A percentile compares a stretch with the other conserved stretches of the same genome.
phyloP scores from a whole-genome alignment of 2,329 filamentous ascomycete species.

The Coniochaeta prunicola region DNA sequence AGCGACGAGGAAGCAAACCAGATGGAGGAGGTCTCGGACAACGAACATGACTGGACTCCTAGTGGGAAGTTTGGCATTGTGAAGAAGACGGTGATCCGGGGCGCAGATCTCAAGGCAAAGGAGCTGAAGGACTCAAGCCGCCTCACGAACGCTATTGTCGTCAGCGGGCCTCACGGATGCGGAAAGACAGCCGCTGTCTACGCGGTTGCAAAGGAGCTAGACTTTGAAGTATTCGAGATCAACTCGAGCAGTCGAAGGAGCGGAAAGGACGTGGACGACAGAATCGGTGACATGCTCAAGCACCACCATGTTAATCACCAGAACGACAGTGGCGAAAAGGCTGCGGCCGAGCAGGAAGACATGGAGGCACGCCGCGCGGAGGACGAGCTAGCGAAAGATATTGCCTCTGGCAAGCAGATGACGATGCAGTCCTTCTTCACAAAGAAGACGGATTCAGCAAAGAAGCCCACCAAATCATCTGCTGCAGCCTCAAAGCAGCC shows the following conservation, averaged over 20 bases:
- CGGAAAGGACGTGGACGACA: slow-evolving; percentile 85
- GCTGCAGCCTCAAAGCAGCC: slow-evolving; percentile 1
- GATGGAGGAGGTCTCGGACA: slow-evolving; percentile 61
- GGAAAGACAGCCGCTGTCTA: slow-evolving; percentile 92
- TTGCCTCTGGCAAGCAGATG: slow-evolving; percentile 65
- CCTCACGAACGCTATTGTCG: slow-evolving; percentile 68
- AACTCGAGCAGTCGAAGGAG: slow-evolving; percentile 76
- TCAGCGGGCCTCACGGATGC: slow-evolving; percentile 83
- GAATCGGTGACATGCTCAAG: slow-evolving; percentile 91
- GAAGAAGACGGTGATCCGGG: slow-evolving; percentile 49
- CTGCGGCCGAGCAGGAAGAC: slow-evolving; percentile 8
- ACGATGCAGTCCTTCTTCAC: slow-evolving; percentile 80
- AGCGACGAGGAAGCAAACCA: slow-evolving; percentile 68
- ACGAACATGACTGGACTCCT: slow-evolving; percentile 41
- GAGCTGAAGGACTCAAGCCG: slow-evolving; percentile 36
- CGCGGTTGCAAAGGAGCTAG: slow-evolving; percentile 84
- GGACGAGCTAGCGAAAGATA: slow-evolving; percentile 46
- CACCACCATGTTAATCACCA: slow-evolving; percentile 75
- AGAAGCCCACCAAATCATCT: slow-evolving; percentile 18
- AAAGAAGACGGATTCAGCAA: slow-evolving; percentile 15
- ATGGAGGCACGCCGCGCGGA: slow-evolving; percentile 25
- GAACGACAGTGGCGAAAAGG: slow-evolving; percentile 21
- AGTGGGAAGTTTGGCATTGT: slow-evolving; percentile 25
- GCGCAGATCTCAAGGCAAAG: slow-evolving; percentile 25
- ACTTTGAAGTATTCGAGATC: slow-evolving; percentile 92